Percentiles rank a stretch among this genome's conserved stretches.
phyloP scores from a whole-genome alignment of 225 moss, liverwort and hornwort genomes.

The Neckera pumila region DNA sequence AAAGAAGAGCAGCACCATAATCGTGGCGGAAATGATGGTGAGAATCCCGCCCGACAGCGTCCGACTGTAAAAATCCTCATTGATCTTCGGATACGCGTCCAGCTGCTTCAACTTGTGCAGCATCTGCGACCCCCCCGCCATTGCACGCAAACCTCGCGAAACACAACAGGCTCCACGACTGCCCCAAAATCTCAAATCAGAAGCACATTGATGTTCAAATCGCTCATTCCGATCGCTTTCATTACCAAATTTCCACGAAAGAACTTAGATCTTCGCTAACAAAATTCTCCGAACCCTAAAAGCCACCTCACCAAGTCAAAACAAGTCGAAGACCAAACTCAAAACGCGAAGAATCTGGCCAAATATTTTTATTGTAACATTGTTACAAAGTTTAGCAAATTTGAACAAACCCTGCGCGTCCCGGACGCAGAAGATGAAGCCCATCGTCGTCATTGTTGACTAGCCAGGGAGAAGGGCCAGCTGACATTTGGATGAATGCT shows the following conservation, averaged over 20 bases:
- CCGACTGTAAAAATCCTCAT: conserved; percentile 96
- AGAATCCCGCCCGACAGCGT: conserved; percentile 87
- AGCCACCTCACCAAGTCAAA: neutral
- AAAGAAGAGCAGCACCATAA: conserved; percentile 83
- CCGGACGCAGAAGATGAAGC: neutral
- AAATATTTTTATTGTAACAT: neutral
- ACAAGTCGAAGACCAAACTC: neutral
- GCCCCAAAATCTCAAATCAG: neutral
- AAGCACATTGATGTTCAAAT: neutral
- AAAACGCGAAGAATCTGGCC: neutral
- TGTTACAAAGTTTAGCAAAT: neutral
- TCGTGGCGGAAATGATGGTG: conserved; percentile 60
- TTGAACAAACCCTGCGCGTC: neutral
- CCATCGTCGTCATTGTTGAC: neutral
- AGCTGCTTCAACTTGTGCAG: conserved; percentile 86
- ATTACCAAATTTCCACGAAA: neutral
- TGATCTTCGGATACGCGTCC: conserved; percentile 98
- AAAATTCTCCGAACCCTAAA: neutral
- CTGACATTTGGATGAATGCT: neutral
- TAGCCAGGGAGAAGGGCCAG: neutral
- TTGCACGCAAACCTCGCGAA: neutral
- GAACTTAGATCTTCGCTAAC: neutral
- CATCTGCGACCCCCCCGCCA: conserved; percentile 45
- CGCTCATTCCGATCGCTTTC: neutral
- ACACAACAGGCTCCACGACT: neutral